Base-by-base conservation (phyloP, 129 eudicot species). In the Pittosporum tobira region DNA sequence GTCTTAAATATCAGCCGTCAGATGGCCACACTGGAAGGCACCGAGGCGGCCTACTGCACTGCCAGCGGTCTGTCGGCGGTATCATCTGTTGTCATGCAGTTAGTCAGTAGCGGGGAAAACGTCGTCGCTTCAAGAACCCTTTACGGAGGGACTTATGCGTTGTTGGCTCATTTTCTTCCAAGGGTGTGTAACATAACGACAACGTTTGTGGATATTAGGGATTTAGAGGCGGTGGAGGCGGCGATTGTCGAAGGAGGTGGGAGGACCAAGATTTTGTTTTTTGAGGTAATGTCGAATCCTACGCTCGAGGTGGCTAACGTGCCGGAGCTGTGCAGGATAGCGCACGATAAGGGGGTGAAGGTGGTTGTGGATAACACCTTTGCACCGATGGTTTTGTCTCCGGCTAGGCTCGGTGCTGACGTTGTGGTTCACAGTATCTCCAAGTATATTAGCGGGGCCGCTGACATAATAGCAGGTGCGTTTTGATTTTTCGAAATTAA, bases 31-130 rank as follows among this genome's bases (percentile, higher is more conserved):
- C 61, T 83, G 1, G 91, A 83, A 22, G 91, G 86, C 1, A 83
- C 91, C 18, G 78, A 83, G 48, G 86, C 91, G 9, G 91, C 91
- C 1, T 83, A 83, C 71, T 83, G 91, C 29, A 83, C 91, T 11
- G 51, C 91, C 22, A 83, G 91, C 31, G 91, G 91, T 63, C 79
- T 79, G 91, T 79, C 91, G 1, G 83, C 91, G 13, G 76, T 83
- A 54, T 75, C 83, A 11, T 68, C 83, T 14, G 73, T 83, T 0
- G 55, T 83, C 29, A 28, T 83, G 36, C 85, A 79, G 68, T 45
- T 83, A 18, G 77, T 75, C 8, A 80, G 71, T 46, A 80, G 76
- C 45, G 83, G 91, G 0, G 86, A 81, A 2, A 61, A 79, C 28
- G 47, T 83, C 26, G 86, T 83, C 22, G 91, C 91, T 50, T 79